Percentiles rank a stretch among this genome's conserved stretches.
Evolutionary conservation across 257 asterid species (phyloP).

Genomic region (Knoxia roxburghii): DNA sequence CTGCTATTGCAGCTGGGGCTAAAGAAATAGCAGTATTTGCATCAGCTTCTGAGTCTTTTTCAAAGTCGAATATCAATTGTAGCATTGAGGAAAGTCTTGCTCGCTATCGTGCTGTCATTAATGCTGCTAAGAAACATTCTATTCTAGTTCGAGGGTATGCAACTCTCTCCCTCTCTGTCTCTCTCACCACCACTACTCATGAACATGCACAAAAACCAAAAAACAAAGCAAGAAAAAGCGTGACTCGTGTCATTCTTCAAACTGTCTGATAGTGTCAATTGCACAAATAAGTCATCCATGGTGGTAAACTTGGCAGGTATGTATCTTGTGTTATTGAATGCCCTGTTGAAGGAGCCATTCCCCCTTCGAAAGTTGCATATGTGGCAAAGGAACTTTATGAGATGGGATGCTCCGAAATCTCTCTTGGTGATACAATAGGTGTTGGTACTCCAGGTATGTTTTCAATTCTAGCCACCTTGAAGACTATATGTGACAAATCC

Average conservation of each 20-base stretch:
- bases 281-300: background rate
- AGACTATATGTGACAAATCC: background rate
- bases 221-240: too few species aligned
- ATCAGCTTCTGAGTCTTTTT: constrained; percentile 96
- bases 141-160: constrained; percentile 92
- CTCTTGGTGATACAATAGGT: constrained; percentile 91
- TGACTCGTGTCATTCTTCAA: too few species aligned
- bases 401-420: constrained; percentile 93
- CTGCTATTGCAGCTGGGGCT: constrained; percentile 93
- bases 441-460: constrained; percentile 79
- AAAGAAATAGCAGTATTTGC: constrained; percentile 92
- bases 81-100: constrained; percentile 80
- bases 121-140: constrained; percentile 74
- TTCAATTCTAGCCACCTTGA: background rate
- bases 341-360: constrained; percentile 75
- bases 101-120: constrained; percentile 69
- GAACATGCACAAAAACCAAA: background rate
- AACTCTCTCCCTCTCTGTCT: constrained; percentile 10
- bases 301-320: constrained; percentile 42
- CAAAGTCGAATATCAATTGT: constrained; percentile 87
- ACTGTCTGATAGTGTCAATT: too few species aligned
- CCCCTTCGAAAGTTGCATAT: constrained; percentile 79
- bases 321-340: constrained; percentile 89
- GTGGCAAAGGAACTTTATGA: constrained; percentile 88
- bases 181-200: background rate